Percentiles rank a stretch among this genome's conserved stretches.
These are phyloP conservation scores for Cryomyces minteri DNA, from an alignment of 495 filamentous ascomycete species.

Conservation along the genomic window DNA sequence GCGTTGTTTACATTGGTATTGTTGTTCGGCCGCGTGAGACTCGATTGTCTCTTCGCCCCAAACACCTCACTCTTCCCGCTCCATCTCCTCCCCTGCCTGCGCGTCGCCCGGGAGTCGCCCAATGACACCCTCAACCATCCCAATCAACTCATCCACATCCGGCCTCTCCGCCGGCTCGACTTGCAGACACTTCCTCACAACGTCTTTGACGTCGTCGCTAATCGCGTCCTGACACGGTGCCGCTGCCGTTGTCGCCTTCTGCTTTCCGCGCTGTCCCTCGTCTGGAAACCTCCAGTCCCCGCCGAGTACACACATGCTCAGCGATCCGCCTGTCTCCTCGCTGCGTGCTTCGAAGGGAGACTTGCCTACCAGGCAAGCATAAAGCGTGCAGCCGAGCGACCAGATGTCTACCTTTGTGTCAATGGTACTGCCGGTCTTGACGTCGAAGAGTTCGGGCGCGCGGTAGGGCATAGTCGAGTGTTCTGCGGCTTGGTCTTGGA, in stretches of 20 bases:
- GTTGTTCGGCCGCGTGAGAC: too few relatives aligned
- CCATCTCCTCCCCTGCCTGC: neutral
- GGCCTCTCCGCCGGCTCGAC: conserved; percentile 89
- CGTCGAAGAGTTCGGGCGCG: conserved; percentile 93
- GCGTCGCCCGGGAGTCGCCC: conserved; percentile 55
- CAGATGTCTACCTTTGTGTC: conserved; percentile 98
- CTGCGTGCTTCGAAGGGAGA: conserved; percentile 88
- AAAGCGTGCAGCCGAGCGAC: conserved; percentile 90
- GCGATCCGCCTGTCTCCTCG: conserved; percentile 86
- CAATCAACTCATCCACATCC: conserved; percentile 76
- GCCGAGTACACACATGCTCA: conserved; percentile 79
- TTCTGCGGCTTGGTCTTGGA: conserved; percentile 87
- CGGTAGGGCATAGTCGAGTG: conserved; percentile 98
- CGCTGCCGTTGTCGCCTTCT: conserved; percentile 10
- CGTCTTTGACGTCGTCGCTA: conserved; percentile 60
- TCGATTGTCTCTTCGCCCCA: too few relatives aligned
- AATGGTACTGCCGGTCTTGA: conserved; percentile 79
- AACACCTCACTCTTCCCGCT: too few relatives aligned
- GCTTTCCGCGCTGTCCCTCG: conserved; percentile 38
- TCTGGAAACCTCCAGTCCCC: conserved; percentile 92
- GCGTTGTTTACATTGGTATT: too few relatives aligned
- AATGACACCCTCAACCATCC: conserved; percentile 58
- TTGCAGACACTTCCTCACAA: conserved; percentile 72
- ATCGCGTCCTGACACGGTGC: conserved; percentile 26
- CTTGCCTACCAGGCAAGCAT: conserved; percentile 88